phyloP scores from a whole-genome alignment of 2,329 filamentous ascomycete species.

The Talaromyces verruculosus region DNA sequence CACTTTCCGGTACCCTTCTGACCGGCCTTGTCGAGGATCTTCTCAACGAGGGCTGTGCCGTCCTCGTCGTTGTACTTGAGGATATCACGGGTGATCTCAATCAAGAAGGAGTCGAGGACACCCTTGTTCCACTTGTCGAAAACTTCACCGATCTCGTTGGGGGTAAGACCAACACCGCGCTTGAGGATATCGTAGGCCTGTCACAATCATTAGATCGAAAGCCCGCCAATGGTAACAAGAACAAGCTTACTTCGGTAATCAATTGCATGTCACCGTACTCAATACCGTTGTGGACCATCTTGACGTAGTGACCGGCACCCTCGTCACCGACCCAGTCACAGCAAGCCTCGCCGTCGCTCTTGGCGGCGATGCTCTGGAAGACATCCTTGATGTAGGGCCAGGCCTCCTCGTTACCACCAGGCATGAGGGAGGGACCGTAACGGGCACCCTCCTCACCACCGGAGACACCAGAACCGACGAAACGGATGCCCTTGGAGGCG shows the following conservation, averaged over 20 bases:
- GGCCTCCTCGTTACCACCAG: slow-evolving; percentile 95
- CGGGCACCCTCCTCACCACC: slow-evolving; percentile 99
- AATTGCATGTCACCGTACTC: slow-evolving; percentile 99
- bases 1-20: slow-evolving; percentile 99
- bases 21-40: slow-evolving; percentile 97
- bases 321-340: slow-evolving; percentile 99
- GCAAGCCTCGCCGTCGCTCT: slow-evolving; percentile 95
- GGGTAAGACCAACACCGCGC: slow-evolving; percentile 82
- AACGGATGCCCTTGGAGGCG: slow-evolving; percentile 80
- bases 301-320: slow-evolving; percentile 99
- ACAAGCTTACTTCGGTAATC: slow-evolving; percentile 80
- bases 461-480: slow-evolving; percentile 95
- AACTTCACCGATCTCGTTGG: slow-evolving; percentile 95
- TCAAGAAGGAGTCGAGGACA: slow-evolving; percentile 97
- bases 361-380: slow-evolving; percentile 96
- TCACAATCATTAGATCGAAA: neutral
- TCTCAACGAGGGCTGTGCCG: slow-evolving; percentile 86
- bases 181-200: slow-evolving; percentile 99
- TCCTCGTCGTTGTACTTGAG: slow-evolving; percentile 98
- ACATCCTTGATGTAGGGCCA: slow-evolving; percentile 99
- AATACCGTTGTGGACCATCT: slow-evolving; percentile 99
- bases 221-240: neutral
- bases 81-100: slow-evolving; percentile 98
- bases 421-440: slow-evolving; percentile 97
- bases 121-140: slow-evolving; percentile 98